Evolutionary conservation across 2,329 filamentous ascomycete species (phyloP).

Genomic region (Colletotrichum eremochloae): DNA sequence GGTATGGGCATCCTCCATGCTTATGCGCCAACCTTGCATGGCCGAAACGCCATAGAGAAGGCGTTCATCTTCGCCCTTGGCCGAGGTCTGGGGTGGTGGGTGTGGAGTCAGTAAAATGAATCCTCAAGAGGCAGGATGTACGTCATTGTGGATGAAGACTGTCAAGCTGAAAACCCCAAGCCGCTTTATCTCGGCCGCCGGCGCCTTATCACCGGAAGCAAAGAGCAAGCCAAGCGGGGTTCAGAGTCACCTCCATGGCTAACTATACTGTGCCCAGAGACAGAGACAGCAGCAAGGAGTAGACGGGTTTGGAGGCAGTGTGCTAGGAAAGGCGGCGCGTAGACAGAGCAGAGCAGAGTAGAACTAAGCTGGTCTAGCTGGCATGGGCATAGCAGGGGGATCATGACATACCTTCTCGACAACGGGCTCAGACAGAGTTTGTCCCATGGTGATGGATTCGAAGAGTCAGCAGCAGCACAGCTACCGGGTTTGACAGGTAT

Average conservation of each 20-base stretch:
- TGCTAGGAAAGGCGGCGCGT: constrained; percentile 5
- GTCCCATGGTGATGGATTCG: constrained; percentile 79
- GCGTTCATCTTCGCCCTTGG: constrained; percentile 91
- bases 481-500: constrained; percentile 44
- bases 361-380: not conserved
- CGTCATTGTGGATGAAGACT: constrained; percentile 26
- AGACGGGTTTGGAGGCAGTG: not conserved
- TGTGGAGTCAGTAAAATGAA: constrained; percentile 29
- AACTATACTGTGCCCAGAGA: not conserved
- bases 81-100: constrained; percentile 76
- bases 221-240: constrained; percentile 20
- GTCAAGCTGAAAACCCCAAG: not conserved
- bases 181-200: constrained; percentile 23
- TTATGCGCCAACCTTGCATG: constrained; percentile 99
- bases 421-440: constrained; percentile 98
- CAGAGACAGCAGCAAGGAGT: constrained; percentile 1
- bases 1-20: constrained; percentile 98
- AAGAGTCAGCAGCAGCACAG: constrained; percentile 49
- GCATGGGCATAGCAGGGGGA: constrained; percentile 5
- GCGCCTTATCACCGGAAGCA: constrained; percentile 21
- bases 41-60: constrained; percentile 94
- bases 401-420: constrained; percentile 89
- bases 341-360: constrained; percentile 7
- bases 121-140: constrained; percentile 11
- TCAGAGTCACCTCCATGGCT: not conserved